Evolutionary conservation across 1,139 yeast species (phyloP).

Genomic region (Diutina pseudorugosa): DNA sequence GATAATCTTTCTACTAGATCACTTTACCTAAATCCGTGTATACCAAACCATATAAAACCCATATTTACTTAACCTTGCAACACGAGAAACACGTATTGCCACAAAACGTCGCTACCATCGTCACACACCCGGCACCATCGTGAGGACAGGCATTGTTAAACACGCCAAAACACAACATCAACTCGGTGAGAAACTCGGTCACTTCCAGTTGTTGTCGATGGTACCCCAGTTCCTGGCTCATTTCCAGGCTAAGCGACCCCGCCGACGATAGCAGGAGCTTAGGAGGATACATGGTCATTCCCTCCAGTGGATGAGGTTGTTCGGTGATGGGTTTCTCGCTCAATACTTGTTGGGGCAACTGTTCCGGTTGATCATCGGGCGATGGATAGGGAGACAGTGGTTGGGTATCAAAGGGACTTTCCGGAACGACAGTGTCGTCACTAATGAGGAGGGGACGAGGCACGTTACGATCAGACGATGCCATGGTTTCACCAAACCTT

Average conservation of each 20-base stretch:
- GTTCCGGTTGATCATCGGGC: neutral
- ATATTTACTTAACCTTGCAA: slow-evolving; percentile 1
- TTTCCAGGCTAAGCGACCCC: neutral
- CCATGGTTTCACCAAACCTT: too few relatives aligned
- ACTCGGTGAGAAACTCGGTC: neutral
- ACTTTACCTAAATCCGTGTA: too few relatives aligned
- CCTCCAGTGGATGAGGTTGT: neutral
- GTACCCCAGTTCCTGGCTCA: neutral
- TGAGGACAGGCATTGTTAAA: neutral
- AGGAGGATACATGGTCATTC: neutral
- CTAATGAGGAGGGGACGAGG: neutral
- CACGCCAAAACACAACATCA: neutral
- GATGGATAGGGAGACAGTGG: neutral
- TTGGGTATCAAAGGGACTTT: neutral
- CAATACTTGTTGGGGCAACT: neutral
- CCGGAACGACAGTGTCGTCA: neutral
- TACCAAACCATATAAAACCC: neutral
- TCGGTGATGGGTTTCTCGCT: neutral
- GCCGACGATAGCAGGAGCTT: neutral
- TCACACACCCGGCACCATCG: slow-evolving; percentile 2
- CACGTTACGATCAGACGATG: neutral
- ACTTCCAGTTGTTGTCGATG: neutral
- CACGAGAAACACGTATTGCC: slow-evolving; percentile 1
- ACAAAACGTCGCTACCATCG: slow-evolving; percentile 3
- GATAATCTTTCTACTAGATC: too few relatives aligned